A percentile compares a stretch with the other conserved stretches of the same genome.
Conservation (phyloP, 1,139 yeast species). For the Saccharomyces hybrid region DNA sequence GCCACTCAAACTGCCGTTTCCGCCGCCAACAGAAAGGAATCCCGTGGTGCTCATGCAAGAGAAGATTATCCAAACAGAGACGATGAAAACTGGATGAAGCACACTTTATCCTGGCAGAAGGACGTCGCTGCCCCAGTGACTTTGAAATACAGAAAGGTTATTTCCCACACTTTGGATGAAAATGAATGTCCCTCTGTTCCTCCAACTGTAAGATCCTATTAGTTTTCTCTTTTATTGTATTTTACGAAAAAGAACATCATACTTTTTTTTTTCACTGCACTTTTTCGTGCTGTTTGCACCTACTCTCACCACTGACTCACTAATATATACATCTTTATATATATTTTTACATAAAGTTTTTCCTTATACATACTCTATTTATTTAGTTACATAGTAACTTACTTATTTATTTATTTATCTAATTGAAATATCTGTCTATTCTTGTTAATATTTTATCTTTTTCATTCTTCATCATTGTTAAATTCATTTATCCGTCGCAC, state of each 20-base stretch:
- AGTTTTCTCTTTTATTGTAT: constrained; percentile 17
- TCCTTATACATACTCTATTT: constrained; percentile 1
- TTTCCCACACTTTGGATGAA: constrained; percentile 78
- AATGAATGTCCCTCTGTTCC: constrained; percentile 93
- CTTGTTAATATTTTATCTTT: constrained; percentile 1
- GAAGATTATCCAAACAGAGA: constrained; percentile 96
- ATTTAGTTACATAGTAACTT: constrained; percentile 4
- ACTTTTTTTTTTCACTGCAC: neutral
- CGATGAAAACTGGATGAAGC: constrained; percentile 97
- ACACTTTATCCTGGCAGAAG: constrained; percentile 87
- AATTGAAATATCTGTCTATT: neutral
- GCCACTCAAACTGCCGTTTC: constrained; percentile 94
- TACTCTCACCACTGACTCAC: neutral
- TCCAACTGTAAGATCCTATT: constrained; percentile 92
- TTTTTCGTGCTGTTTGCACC: neutral
- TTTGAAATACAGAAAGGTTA: constrained; percentile 83
- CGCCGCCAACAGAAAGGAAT: constrained; percentile 93
- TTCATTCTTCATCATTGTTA: too few relatives aligned
- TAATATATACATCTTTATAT: neutral
- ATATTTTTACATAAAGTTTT: neutral
- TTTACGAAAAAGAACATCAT: neutral
- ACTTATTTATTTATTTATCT: constrained; percentile 13
- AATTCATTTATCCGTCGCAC: neutral
- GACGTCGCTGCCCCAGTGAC: constrained; percentile 61
- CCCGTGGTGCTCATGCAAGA: constrained; percentile 99